Evolutionary conservation across 2,329 filamentous ascomycete genomes (phyloP), one percentile per base, ranked within the genome.

Genomic region (Acephala macrosclerotiorum): DNA sequence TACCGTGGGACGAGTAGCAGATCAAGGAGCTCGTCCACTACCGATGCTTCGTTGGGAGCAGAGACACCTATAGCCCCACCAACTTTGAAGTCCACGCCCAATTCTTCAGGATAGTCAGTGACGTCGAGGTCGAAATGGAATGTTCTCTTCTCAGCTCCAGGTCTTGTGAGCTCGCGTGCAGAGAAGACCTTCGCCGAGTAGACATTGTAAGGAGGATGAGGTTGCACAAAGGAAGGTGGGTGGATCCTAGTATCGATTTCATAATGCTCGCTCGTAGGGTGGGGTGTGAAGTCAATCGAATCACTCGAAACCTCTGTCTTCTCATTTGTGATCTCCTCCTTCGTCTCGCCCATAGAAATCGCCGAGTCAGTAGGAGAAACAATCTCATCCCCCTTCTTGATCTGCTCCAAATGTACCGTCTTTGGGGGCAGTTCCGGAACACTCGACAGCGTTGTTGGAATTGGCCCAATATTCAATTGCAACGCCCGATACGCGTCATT

Each of bases 61-160:
- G 92, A 93, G 65, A 99, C 88, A 45, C 96, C 96, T 78, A 99
- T 95, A 61, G 96, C 96, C 62, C 96, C 96, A 65, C 96, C 96
- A 20, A 99, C 96, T 76, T 95, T 94, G 84, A 98, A 99, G 76
- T 98, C 96, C 5, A 94, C 89, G 58, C 87, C 85, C 61, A 92
- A 91, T 80, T 96, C 93, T 22, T 88, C 86, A 0, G 96, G 94
- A 74, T 99, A 99, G 77, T 97, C 91, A 58, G 95, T 97, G 58
- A 99, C 91, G 74, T 99, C 96, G 53, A 99, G 88, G 74, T 98
- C 96, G 74, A 98, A 98, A 79, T 99, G 96, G 78, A 95, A 97
- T 0, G 96, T 99, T 67, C 95, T 87, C 87, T 99, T 99, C 83
- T 97, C 93, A 5, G 96, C 96, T 25, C 95, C 95, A 26, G 87